Base-by-base conservation (phyloP, 352 stramenopile genomes). In the Saprolegnia diclina region DNA sequence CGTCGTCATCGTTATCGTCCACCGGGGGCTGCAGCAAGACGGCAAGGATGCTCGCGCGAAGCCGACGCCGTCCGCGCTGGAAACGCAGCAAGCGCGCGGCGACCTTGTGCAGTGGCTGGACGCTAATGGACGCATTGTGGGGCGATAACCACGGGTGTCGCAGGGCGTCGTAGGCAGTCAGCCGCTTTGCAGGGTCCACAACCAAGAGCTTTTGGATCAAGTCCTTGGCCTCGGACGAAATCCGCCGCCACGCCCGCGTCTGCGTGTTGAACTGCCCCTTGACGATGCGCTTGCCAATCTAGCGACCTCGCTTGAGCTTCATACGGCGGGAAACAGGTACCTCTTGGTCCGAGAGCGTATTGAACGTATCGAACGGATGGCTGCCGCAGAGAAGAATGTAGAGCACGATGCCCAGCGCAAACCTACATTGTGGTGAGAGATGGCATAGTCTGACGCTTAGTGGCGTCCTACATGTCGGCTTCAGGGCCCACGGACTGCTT, bases 311-410 rank as follows among this genome's bases (percentile, higher is more conserved):
- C 16, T 13, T 38, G 48, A 14, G 22, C 16, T 18, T 14, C 21
- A 16, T 9, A 4, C 29, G 46, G 18, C 38, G 44, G 54, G 2
- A 19, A 62, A 50, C 4, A 52, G 69, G 18, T 73, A 90, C 82
- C 77, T 92, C 83, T 73, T 92, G 81, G 53, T 94, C 86, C 0
- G 83, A 88, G 61, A 91, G 70, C 63, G 92, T 91, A 76, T 94
- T 94, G 68, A 91, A 90, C 21, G 83, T 82, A 65, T 94, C 86
- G 63, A 92, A 94, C 38, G 86, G 86, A 56, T 94, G 86, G 13
- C 79, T 77, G 14, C 86, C 86, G n/a, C 83, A 92, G n/a, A 94
- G 50, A 29, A 94, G 68, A 57, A 94, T 94, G 62, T 94, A 94
- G 22, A 92, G 71, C 54, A 92, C 82, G 26, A 94, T 80, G 11